A percentile compares a stretch with the other conserved stretches of the same genome.
phyloP scores from a whole-genome alignment of 129 eudicot genomes.

The Lactuca saligna region DNA sequence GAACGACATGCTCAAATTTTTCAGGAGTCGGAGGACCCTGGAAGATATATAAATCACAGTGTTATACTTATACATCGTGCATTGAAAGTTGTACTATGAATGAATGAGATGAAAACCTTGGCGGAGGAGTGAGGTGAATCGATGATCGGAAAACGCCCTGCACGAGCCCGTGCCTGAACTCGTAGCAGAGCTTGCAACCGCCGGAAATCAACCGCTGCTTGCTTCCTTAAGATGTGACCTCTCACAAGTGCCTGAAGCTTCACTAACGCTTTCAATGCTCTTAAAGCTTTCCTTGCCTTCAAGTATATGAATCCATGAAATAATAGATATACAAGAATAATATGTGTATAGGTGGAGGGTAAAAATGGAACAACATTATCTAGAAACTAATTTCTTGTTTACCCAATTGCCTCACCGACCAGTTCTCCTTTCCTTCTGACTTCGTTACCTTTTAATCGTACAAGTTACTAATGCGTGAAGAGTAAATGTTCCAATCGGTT shows the following conservation, averaged over 20 bases:
- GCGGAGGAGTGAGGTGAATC: constrained; percentile 50
- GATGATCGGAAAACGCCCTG: constrained; percentile 38
- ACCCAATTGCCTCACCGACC: no score
- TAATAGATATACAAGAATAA: background rate
- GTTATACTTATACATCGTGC: background rate
- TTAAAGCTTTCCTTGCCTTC: constrained; percentile 84
- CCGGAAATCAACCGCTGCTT: constrained; percentile 46
- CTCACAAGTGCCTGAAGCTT: constrained; percentile 87
- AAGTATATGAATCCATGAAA: background rate
- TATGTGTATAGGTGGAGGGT: background rate
- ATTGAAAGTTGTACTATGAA: constrained; percentile 23
- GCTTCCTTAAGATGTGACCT: constrained; percentile 73
- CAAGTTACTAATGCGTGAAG: background rate
- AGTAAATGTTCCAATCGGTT: background rate
- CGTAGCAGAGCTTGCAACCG: constrained; percentile 55
- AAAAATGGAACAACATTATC: background rate
- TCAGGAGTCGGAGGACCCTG: constrained; percentile 93
- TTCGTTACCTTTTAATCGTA: background rate
- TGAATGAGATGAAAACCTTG: constrained; percentile 41
- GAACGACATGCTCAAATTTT: constrained; percentile 57
- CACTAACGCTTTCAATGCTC: constrained; percentile 84
- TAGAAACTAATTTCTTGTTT: no score
- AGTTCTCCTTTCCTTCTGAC: background rate
- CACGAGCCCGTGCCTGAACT: constrained; percentile 59
- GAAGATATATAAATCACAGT: background rate